These are phyloP conservation scores for Rhodotorula kratochvilovae DNA, from an alignment of 768 basidiomycete species.

Conservation along the genomic window DNA sequence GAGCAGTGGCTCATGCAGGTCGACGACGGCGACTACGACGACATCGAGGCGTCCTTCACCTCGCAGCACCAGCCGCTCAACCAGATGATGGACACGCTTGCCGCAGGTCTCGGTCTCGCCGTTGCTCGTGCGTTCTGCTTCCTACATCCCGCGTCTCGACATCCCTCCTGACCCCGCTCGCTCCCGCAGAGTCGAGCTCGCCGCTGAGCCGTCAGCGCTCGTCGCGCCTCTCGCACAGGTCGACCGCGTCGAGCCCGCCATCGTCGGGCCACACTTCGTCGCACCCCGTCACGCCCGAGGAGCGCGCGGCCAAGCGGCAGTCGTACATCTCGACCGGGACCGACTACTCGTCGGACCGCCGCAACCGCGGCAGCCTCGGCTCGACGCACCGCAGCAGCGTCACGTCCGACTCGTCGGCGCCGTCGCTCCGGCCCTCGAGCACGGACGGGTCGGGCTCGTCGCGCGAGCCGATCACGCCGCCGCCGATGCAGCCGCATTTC, in stretches of 20 bases:
- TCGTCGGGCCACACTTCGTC: neutral
- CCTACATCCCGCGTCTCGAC: neutral
- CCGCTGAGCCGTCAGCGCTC: neutral
- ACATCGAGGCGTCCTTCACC: conserved; percentile 12
- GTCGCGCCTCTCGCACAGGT: neutral
- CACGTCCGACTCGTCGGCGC: conserved; percentile 28
- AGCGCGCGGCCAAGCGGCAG: neutral
- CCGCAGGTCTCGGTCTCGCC: conserved; percentile 22
- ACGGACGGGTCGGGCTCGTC: neutral
- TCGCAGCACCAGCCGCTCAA: conserved; percentile 24
- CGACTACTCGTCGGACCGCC: conserved; percentile 11
- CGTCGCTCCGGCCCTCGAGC: conserved; percentile 1
- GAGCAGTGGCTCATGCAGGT: conserved; percentile 21
- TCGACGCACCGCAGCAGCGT: conserved; percentile 21
- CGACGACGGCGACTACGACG: neutral
- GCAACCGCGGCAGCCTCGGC: conserved; percentile 17
- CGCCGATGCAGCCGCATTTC: neutral
- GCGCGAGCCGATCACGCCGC: conserved; percentile 11
- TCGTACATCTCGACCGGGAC: conserved; percentile 17
- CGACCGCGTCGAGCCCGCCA: neutral
- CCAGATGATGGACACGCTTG: conserved; percentile 36
- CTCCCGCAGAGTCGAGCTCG: neutral
- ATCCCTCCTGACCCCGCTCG: no score
- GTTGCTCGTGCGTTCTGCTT: conserved; percentile 12
- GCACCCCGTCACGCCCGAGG: neutral